A percentile compares a stretch with the other conserved stretches of the same genome.
Conservation (phyloP, 2,329 filamentous ascomycete species). For the Calonectria henricotiae region DNA sequence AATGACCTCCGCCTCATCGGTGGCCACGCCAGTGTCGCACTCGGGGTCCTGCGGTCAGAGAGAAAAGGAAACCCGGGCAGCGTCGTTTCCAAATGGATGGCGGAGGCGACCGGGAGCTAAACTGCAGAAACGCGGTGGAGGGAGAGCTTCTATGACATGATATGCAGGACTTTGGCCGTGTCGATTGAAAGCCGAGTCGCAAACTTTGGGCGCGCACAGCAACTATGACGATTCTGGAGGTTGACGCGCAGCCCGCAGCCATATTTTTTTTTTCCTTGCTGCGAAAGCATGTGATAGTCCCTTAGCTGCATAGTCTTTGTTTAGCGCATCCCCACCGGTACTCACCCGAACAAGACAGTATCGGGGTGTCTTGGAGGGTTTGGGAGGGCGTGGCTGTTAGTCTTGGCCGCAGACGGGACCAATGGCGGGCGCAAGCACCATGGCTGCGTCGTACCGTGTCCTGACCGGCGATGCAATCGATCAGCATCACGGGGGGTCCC, state of each 20-base stretch:
- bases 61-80: constrained; percentile 17
- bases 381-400: constrained; percentile 25
- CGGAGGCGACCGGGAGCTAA: constrained; percentile 40
- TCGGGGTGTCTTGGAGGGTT: constrained; percentile 42
- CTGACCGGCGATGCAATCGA: constrained; percentile 35
- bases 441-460: constrained; percentile 30
- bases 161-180: not conserved
- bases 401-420: constrained; percentile 15
- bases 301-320: constrained; percentile 47
- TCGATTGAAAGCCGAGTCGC: constrained; percentile 30
- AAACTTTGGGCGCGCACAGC: constrained; percentile 21
- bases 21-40: constrained; percentile 26
- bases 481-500: constrained; percentile 29
- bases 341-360: constrained; percentile 38
- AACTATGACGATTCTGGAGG: constrained; percentile 12
- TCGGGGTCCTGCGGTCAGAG: constrained; percentile 20
- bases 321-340: constrained; percentile 41
- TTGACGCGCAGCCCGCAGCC: constrained; percentile 29
- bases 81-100: constrained; percentile 21
- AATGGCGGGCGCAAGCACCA: constrained; percentile 14
- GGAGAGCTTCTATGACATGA: not conserved
- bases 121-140: not conserved
- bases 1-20: constrained; percentile 26
- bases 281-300: constrained; percentile 52
- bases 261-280: constrained; percentile 14